A percentile compares a stretch with the other conserved stretches of the same genome.
phyloP scores from a whole-genome alignment of 2,329 filamentous ascomycete species.

The Pestalotiopsis sp. region DNA sequence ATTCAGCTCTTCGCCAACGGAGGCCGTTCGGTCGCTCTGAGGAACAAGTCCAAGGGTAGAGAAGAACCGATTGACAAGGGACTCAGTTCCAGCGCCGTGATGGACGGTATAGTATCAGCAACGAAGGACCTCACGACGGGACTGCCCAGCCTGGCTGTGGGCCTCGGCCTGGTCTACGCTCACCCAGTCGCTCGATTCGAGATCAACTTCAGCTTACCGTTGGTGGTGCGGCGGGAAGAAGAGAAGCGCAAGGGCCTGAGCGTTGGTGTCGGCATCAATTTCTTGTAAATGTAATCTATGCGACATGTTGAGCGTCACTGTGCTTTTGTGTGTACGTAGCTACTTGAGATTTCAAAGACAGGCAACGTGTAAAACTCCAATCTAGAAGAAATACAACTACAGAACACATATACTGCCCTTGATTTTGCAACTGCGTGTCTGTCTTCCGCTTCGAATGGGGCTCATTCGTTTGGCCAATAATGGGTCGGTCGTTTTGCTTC shows the following conservation, averaged over 20 bases:
- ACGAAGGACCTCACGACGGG: slow-evolving; percentile 73
- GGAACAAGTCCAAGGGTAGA: slow-evolving; percentile 54
- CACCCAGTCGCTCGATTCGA: slow-evolving; percentile 93
- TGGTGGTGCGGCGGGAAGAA: slow-evolving; percentile 82
- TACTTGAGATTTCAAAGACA: too few species aligned
- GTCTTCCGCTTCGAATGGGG: too few species aligned
- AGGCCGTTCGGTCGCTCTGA: slow-evolving; percentile 79
- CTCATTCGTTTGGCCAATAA: too few species aligned
- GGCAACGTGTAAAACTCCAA: too few species aligned
- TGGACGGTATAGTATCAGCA: slow-evolving; percentile 60
- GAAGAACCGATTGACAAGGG: slow-evolving; percentile 33
- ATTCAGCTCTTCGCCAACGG: slow-evolving; percentile 92
- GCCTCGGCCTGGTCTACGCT: slow-evolving; percentile 90
- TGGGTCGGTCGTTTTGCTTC: background rate
- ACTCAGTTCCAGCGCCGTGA: slow-evolving; percentile 48
- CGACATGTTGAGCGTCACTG: background rate
- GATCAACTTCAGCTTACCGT: slow-evolving; percentile 89
- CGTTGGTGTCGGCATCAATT: slow-evolving; percentile 95
- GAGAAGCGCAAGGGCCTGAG: slow-evolving; percentile 88
- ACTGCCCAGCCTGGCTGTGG: slow-evolving; percentile 82
- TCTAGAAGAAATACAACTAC: too few species aligned
- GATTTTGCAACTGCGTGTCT: too few species aligned
- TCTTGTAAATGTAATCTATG: slow-evolving; percentile 65
- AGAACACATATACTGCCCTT: too few species aligned
- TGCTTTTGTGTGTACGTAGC: background rate